Evolutionary conservation across 768 basidiomycete species (phyloP), one percentile per base, ranked within the genome.

Genomic region (Polyporus arcularius): DNA sequence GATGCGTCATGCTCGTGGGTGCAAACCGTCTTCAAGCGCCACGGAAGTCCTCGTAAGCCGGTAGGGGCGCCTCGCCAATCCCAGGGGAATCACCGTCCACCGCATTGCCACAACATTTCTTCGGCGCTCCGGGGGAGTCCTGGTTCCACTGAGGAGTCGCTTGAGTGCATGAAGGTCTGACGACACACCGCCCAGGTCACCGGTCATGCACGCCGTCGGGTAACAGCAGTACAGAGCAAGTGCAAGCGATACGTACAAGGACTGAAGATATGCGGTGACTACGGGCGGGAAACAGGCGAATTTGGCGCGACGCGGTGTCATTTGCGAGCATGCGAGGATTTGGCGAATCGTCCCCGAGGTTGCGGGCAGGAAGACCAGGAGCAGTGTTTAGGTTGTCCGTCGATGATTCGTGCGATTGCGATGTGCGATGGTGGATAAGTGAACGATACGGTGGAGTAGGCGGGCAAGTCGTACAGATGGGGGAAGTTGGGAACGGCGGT

Each of bases 201-300:
- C 15, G 48, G 41, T 32, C 49, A 55, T 55, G 56, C 38, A 43
- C 21, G 60, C 56, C 47, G 51, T 43, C 43, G 62, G 32, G 57
- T 50, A 53, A 58, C 38, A 63, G 41, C 42, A 39, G 45, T 63
- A 59, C 62, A 63, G 38, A 58, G 61, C 61, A 53, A 31, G 45
- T 43, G 43, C 55, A 32, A 57, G 51, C 51, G 30, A 39, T 62
- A 62, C 61, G 55, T 62, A 62, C 53, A 51, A 31, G 53, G 52
- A 39, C 38, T 28, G 53, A 26, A 10, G 45, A 54, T 7, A 18
- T 47, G 38, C n/a, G 42, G 43, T 41, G 42, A 16, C 31, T n/a
- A 28, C 28, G 21, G 43, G 21, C 18, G 53, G 53, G 10, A 21
- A 55, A 26, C 35, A 48, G 46, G 52, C 32, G 15, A 21, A 28